Percentiles rank a stretch among this genome's conserved stretches.
Evolutionary conservation across 2,329 filamentous ascomycete genomes (phyloP).

Genomic region (Aaosphaeria pasadenensis): DNA sequence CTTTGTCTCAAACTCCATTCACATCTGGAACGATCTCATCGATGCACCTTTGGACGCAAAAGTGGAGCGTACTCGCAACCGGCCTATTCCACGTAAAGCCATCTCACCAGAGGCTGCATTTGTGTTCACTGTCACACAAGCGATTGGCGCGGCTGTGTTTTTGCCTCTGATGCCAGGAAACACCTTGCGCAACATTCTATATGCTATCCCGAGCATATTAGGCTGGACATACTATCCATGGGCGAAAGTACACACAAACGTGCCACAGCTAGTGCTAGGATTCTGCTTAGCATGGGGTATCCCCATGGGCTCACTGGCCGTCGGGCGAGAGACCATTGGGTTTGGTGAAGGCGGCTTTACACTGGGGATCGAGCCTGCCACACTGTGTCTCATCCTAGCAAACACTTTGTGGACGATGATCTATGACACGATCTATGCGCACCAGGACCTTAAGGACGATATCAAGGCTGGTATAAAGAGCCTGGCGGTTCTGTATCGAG

Average conservation of each 20-base stretch:
- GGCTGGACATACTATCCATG: conserved; percentile 49
- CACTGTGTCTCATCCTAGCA: background rate
- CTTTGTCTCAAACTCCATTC: conserved; percentile 22
- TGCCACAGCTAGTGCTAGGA: conserved; percentile 51
- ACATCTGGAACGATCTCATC: conserved; percentile 56
- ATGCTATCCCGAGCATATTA: conserved; percentile 40
- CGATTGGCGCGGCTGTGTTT: conserved; percentile 1
- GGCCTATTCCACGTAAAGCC: conserved; percentile 43
- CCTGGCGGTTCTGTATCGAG: conserved; percentile 3
- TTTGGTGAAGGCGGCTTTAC: background rate
- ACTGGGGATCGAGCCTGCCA: background rate
- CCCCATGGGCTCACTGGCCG: conserved; percentile 1
- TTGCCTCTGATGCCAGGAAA: conserved; percentile 21
- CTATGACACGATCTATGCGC: conserved; percentile 37
- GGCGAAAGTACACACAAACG: conserved; percentile 52
- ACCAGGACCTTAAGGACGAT: conserved; percentile 35
- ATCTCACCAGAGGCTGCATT: conserved; percentile 37
- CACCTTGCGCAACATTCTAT: background rate
- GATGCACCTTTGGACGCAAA: conserved; percentile 54
- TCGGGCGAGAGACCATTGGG: background rate
- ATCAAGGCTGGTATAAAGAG: conserved; percentile 26
- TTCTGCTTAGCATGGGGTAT: conserved; percentile 16
- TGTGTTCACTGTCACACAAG: conserved; percentile 39
- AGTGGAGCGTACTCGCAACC: conserved; percentile 15
- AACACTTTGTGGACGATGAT: conserved; percentile 25